These are phyloP conservation scores for Kurtzmaniella cleridarum DNA, from an alignment of 805 yeast species.

Conservation along the genomic window DNA sequence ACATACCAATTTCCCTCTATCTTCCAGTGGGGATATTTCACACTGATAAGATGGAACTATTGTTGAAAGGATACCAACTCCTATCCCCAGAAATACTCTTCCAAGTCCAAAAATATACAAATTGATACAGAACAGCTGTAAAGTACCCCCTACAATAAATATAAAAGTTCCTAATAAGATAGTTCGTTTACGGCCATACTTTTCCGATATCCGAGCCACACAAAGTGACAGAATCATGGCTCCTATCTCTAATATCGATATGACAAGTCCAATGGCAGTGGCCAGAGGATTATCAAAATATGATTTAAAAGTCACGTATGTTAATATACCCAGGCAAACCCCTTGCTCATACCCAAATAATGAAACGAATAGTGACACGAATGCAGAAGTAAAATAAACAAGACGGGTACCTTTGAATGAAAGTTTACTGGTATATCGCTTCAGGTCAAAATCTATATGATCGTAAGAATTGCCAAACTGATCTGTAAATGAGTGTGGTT, in stretches of 20 bases:
- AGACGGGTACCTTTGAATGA: slow-evolving; percentile 34
- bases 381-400: slow-evolving; percentile 41
- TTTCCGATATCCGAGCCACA: slow-evolving; percentile 75
- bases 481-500: slow-evolving; percentile 14
- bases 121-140: slow-evolving; percentile 59
- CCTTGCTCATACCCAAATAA: slow-evolving; percentile 54
- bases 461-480: slow-evolving; percentile 30
- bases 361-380: slow-evolving; percentile 39
- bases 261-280: slow-evolving; percentile 76
- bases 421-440: slow-evolving; percentile 24
- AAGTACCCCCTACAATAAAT: slow-evolving; percentile 71
- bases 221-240: slow-evolving; percentile 75
- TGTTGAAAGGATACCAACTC: slow-evolving; percentile 79
- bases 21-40: slow-evolving; percentile 83
- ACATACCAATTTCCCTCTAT: slow-evolving; percentile 79
- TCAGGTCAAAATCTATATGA: slow-evolving; percentile 32
- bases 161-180: slow-evolving; percentile 74
- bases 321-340: slow-evolving; percentile 81
- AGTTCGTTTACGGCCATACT: slow-evolving; percentile 72
- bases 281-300: slow-evolving; percentile 73
- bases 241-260: slow-evolving; percentile 83
- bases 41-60: slow-evolving; percentile 86
- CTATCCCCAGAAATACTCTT: slow-evolving; percentile 75
- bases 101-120: slow-evolving; percentile 63
- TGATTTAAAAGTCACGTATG: slow-evolving; percentile 62